These are phyloP conservation scores for Rutstroemia sp. DNA, from an alignment of 2,329 filamentous ascomycete genomes.

Conservation along the genomic window DNA sequence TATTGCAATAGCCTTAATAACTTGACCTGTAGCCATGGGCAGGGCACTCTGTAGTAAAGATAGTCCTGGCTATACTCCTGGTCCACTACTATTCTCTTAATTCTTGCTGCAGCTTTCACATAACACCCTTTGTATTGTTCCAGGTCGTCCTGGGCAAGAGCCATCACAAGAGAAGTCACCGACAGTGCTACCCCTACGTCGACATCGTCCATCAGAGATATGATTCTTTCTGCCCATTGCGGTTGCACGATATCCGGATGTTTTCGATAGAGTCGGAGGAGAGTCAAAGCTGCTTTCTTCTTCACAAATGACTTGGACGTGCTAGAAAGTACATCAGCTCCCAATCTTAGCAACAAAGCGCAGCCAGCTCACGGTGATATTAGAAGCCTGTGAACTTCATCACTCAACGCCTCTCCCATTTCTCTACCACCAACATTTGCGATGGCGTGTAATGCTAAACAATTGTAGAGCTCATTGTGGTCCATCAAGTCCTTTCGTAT, in stretches of 20 bases:
- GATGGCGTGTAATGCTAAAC: slow-evolving; percentile 90
- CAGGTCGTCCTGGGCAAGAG: slow-evolving; percentile 86
- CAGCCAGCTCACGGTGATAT: slow-evolving; percentile 73
- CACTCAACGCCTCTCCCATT: slow-evolving; percentile 90
- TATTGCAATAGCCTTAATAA: slow-evolving; percentile 87
- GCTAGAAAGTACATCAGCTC: slow-evolving; percentile 30
- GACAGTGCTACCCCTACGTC: slow-evolving; percentile 93
- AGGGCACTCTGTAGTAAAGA: slow-evolving; percentile 98
- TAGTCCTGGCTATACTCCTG: slow-evolving; percentile 87
- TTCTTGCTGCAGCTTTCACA: slow-evolving; percentile 79
- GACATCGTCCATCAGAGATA: slow-evolving; percentile 95
- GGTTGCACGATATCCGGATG: slow-evolving; percentile 88
- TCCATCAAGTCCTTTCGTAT: slow-evolving; percentile 94
- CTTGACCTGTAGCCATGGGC: slow-evolving; percentile 97
- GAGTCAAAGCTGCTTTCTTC: slow-evolving; percentile 93
- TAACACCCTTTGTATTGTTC: slow-evolving; percentile 93
- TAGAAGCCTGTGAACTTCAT: slow-evolving; percentile 84
- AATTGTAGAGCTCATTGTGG: slow-evolving; percentile 96
- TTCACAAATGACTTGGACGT: slow-evolving; percentile 96
- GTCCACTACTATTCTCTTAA: slow-evolving; percentile 88
- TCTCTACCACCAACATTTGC: slow-evolving; percentile 95
- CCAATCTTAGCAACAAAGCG: neutral
- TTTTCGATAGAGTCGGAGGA: slow-evolving; percentile 91
- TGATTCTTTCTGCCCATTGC: slow-evolving; percentile 96
- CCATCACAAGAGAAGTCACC: slow-evolving; percentile 91